A percentile compares a stretch with the other conserved stretches of the same genome.
Conservation (phyloP, 2,329 filamentous ascomycete genomes). For the Penicillium sp. region DNA sequence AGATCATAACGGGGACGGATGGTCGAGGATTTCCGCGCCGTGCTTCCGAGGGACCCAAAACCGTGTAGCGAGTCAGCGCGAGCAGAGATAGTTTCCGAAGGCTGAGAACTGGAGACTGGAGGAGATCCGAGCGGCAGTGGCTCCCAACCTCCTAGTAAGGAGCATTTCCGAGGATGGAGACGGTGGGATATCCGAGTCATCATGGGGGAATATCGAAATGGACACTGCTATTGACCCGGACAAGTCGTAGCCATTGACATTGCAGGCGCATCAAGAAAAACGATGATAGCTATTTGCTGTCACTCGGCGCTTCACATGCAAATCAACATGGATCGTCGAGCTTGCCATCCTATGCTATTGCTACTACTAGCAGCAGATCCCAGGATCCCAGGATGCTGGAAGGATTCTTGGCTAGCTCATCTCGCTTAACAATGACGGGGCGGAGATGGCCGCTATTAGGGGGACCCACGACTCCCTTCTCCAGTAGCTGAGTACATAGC, state of each 20-base stretch:
- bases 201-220: background rate
- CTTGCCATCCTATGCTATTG: background rate
- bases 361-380: background rate
- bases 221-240: background rate
- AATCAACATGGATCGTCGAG: background rate
- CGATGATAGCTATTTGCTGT: background rate
- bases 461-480: background rate
- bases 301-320: background rate
- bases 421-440: background rate
- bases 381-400: background rate
- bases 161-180: background rate
- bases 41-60: background rate
- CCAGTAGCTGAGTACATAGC: background rate
- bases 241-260: background rate
- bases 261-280: background rate
- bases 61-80: background rate
- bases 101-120: background rate
- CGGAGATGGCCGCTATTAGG: background rate
- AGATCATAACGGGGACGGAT: conserved; percentile 18
- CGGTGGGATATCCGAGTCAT: background rate
- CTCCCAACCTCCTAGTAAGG: background rate
- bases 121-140: background rate
- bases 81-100: background rate
- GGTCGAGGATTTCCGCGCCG: conserved; percentile 5
- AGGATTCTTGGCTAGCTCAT: background rate